Evolutionary conservation across 2,329 filamentous ascomycete genomes (phyloP), one percentile per base, ranked within the genome.

Genomic region (Colletotrichum falcatum): DNA sequence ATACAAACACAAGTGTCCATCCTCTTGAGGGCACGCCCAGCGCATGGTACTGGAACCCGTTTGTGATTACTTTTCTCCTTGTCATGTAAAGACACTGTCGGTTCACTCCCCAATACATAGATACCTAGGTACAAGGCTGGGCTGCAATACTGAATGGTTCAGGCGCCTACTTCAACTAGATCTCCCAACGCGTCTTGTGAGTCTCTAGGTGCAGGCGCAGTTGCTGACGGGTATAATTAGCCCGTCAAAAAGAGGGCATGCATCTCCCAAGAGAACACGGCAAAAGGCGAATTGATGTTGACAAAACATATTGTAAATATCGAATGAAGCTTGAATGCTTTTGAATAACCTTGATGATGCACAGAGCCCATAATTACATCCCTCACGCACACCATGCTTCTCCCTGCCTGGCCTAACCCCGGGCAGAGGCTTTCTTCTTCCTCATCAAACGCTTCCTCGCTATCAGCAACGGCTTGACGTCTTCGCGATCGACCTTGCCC

Each of bases 401-500:
- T 16, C 20, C 23, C n/a, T 12, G n/a, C 33, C n/a, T 39, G 33
- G 42, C 60, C 49, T 77, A 79, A 39, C 77, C 78, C 59, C 83
- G 81, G 14, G 76, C 73, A 20, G 79, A 75, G 7, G 83, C 81
- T 83, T 89, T 90, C 82, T 91, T 92, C 81, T 92, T 92, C 70
- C 94, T 89, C 85, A 92, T 88, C 83, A 92, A 89, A 73, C 94
- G 87, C 85, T 97, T 98, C 80, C 93, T 91, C 59, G 90, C 91
- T 80, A 97, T 97, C 77, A 98, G 93, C 77, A 90, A 91, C 77
- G 94, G 93, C 76, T 88, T 82, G 76, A 88, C 79, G 2, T 78
- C 80, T 20, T 79, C 59, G 20, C 74, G 73, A n/a, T 73, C 78
- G 20, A 74, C 65, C 70, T 76, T 80, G 55, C 37, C 65, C 20